Base-by-base conservation (phyloP, 345 rosid species). In the Arabis hirsuta region DNA sequence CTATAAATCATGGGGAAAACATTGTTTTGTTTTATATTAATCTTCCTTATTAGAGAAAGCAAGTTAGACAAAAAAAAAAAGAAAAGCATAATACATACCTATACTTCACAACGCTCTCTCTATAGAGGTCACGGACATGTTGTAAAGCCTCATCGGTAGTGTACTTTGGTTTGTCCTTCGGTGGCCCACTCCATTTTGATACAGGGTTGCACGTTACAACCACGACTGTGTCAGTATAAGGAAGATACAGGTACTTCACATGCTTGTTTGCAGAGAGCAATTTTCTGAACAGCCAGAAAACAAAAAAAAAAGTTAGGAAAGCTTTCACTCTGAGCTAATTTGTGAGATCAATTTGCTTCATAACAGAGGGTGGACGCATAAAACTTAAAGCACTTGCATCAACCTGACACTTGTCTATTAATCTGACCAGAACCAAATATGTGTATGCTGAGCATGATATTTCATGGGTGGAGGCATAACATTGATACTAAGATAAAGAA, bases 151-250 rank as follows among this genome's bases (percentile, higher is more conserved):
- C 99, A 29, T 88, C 94, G 14, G 53, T 45, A 5, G 82, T 88
- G 69, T 88, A 90, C 76, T 90, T 87, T 52, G 98, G 92, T 74
- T 85, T 90, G 78, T 71, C 79, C 65, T 90, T 87, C 29, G 98
- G 97, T 60, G 91, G 82, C 56, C 97, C 96, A 81, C 75, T 83
- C 98, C 96, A 85, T 80, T 86, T 92, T 44, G 94, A 90, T 71
- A 87, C 78, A 77, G 97, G 98, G 79, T 90, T 95, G 85, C 97
- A 92, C 13, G 85, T 90, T 73, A 95, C 98, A 78, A 92, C 90
- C 69, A 95, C 97, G 43, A 90, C 94, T 1, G 87, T 81, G 69
- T 90, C 98, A 0, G 94, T 87, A 76, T 88, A 90, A 29, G 97
- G 99, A 75, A 92, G 81, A 63, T 92, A 79, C 47, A 90, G 80